These are phyloP conservation scores for Platismatia glauca DNA, from an alignment of 495 filamentous ascomycete genomes.

Conservation along the genomic window DNA sequence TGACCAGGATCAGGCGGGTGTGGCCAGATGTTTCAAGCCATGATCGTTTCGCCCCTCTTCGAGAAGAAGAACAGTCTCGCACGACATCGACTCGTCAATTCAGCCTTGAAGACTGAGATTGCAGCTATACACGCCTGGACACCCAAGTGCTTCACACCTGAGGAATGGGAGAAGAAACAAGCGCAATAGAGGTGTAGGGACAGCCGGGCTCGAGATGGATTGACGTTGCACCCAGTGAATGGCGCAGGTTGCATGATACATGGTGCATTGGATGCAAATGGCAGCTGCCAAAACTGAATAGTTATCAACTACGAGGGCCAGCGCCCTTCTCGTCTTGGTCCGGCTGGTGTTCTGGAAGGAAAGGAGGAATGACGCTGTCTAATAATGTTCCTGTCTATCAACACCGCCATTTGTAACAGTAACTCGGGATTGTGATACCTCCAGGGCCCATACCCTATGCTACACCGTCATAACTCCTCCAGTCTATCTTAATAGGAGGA, in stretches of 20 bases:
- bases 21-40: slow-evolving; percentile 86
- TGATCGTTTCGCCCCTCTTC: slow-evolving; percentile 84
- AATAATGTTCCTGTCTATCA: background rate
- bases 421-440: background rate
- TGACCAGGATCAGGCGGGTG: slow-evolving; percentile 59
- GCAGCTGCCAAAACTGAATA: slow-evolving; percentile 1
- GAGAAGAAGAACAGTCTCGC: slow-evolving; percentile 78
- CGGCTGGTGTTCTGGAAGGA: background rate
- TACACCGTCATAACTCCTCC: slow-evolving; percentile 17
- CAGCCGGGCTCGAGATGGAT: background rate
- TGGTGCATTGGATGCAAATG: slow-evolving; percentile 1
- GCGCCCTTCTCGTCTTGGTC: background rate
- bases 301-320: background rate
- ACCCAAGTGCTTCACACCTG: slow-evolving; percentile 90
- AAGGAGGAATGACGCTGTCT: background rate
- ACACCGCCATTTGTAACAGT: background rate
- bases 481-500: slow-evolving; percentile 16
- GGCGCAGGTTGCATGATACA: background rate
- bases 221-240: background rate
- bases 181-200: slow-evolving; percentile 15
- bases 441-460: background rate
- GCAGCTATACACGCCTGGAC: slow-evolving; percentile 97
- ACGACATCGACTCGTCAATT: slow-evolving; percentile 83
- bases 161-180: slow-evolving; percentile 76
- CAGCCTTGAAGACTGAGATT: slow-evolving; percentile 82